A percentile compares a stretch with the other conserved stretches of the same genome.
Evolutionary conservation across 495 filamentous ascomycete genomes (phyloP).

Genomic region (Tetracladium setigerum): DNA sequence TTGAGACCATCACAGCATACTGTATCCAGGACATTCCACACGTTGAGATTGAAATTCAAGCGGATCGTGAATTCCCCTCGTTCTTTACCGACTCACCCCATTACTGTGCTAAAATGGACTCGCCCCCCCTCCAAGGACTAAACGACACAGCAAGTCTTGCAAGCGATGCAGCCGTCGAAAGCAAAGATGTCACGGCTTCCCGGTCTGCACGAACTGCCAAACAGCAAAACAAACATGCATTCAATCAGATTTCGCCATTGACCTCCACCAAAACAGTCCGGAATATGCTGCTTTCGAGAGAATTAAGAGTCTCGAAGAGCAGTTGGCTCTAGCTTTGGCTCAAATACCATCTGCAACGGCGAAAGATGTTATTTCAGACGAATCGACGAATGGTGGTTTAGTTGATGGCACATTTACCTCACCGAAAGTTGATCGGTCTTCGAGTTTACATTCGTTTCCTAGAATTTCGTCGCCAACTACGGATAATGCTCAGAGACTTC

Average conservation of each 20-base stretch:
- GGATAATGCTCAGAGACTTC: conserved; percentile 23
- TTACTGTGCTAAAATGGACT: too few relatives aligned
- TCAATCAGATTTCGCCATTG: conserved; percentile 39
- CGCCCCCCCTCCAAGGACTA: conserved; percentile 26
- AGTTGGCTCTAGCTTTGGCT: conserved; percentile 24
- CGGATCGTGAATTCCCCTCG: too few relatives aligned
- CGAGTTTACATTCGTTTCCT: conserved; percentile 29
- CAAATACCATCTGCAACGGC: conserved; percentile 23
- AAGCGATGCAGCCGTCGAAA: conserved; percentile 45
- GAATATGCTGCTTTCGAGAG: conserved; percentile 36
- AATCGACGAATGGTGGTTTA: neutral
- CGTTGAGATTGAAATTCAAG: too few relatives aligned
- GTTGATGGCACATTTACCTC: conserved; percentile 36
- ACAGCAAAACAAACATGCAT: conserved; percentile 41
- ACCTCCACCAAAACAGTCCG: conserved; percentile 33
- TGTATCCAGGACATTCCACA: too few relatives aligned
- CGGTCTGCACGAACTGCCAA: conserved; percentile 42
- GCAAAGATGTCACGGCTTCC: conserved; percentile 35
- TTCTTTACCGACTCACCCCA: too few relatives aligned
- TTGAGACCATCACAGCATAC: too few relatives aligned
- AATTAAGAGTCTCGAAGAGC: conserved; percentile 31
- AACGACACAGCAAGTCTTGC: conserved; percentile 44
- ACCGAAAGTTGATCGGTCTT: conserved; percentile 40
- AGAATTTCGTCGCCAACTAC: conserved; percentile 18
- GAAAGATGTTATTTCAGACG: neutral